phyloP scores from a whole-genome alignment of 805 yeast genomes.

The Saccharomycopsis sp. region DNA sequence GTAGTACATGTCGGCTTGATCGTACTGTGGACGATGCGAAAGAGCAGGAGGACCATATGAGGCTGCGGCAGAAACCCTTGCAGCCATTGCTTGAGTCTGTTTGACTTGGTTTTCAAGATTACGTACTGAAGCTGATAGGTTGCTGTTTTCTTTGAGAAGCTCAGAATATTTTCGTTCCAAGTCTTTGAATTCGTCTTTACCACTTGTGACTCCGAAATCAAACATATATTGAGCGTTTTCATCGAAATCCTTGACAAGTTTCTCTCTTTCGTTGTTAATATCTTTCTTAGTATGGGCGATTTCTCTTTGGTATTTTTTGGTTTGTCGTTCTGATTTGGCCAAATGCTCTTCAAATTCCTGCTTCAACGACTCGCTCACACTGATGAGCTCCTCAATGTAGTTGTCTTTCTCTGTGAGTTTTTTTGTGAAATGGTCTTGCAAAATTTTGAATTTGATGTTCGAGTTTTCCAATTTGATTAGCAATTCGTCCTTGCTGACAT shows the following conservation, averaged over 20 bases:
- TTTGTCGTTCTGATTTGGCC: not conserved
- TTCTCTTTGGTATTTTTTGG: not conserved
- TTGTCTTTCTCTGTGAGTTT: not conserved
- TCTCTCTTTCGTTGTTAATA: not conserved
- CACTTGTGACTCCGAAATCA: not conserved
- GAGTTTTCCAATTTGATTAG: not conserved
- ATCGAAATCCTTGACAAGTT: not conserved
- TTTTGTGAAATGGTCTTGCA: not conserved
- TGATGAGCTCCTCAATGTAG: not conserved
- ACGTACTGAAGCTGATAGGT: not conserved
- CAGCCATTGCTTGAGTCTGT: not conserved
- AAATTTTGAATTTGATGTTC: not conserved
- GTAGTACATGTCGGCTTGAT: not conserved
- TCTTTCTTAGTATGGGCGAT: not conserved
- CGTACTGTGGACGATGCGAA: not conserved
- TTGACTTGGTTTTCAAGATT: not conserved
- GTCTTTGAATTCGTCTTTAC: not conserved
- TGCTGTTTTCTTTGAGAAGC: not conserved
- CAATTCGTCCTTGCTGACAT: not conserved
- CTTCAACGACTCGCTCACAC: not conserved
- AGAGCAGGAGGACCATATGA: not conserved
- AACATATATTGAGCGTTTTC: not conserved
- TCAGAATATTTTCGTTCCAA: not conserved
- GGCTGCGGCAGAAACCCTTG: not conserved
- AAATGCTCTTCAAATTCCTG: not conserved